phyloP scores from a whole-genome alignment of 495 filamentous ascomycete species.

The Penicillium egyptiacum region DNA sequence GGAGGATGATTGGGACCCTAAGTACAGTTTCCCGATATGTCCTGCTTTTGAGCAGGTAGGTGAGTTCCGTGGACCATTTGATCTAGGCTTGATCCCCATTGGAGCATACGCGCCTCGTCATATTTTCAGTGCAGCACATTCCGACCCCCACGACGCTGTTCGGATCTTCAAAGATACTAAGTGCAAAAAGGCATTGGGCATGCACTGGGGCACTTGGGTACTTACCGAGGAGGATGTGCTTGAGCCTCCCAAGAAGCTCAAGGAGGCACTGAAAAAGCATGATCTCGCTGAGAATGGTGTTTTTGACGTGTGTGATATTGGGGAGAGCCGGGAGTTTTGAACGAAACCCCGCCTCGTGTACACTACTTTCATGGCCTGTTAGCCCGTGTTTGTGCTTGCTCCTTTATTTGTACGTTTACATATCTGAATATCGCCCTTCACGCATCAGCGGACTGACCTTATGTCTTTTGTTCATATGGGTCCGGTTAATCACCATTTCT shows the following conservation, averaged over 20 bases:
- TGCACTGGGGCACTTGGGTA: conserved; percentile 95
- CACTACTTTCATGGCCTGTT: not conserved
- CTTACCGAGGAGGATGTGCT: conserved; percentile 82
- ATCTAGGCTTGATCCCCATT: conserved; percentile 92
- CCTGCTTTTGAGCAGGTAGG: conserved; percentile 90
- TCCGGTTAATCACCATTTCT: not conserved
- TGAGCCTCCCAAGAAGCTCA: conserved; percentile 77
- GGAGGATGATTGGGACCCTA: conserved; percentile 70
- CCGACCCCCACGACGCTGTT: conserved; percentile 83
- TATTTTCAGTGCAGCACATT: conserved; percentile 78
- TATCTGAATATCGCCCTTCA: not conserved
- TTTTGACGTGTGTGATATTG: conserved; percentile 87
- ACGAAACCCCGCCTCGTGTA: not conserved
- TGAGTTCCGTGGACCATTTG: conserved; percentile 77
- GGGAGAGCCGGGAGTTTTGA: conserved; percentile 77
- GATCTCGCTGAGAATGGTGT: conserved; percentile 72
- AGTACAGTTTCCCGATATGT: conserved; percentile 70
- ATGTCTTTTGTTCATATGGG: not conserved
- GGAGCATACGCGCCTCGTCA: conserved; percentile 84
- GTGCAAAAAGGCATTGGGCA: conserved; percentile 80
- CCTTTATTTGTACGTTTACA: not conserved
- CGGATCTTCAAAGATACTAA: conserved; percentile 88
- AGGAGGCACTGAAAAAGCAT: conserved; percentile 68
- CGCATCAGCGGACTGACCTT: not conserved
- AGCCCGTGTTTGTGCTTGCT: not conserved